Conservation (phyloP, 176 grass and related monocot genomes). For the Carex cristatella region DNA sequence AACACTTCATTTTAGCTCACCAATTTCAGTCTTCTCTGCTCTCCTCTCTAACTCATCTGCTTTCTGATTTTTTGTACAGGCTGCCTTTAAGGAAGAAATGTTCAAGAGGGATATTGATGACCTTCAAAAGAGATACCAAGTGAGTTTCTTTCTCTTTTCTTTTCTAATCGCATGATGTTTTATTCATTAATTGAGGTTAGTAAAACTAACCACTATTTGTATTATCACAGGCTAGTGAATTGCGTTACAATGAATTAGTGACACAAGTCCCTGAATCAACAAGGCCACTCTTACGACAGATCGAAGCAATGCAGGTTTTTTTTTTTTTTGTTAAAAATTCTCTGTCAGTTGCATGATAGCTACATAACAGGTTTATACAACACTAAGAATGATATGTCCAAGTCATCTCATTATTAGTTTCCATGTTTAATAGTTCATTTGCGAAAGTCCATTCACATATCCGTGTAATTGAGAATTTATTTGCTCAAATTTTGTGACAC, state of each 20-base stretch:
- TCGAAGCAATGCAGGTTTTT: slow-evolving; percentile 97
- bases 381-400: background rate
- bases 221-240: slow-evolving; percentile 73
- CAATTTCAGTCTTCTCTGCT: background rate
- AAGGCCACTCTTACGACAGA: slow-evolving; percentile 89
- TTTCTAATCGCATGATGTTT: slow-evolving; percentile 14
- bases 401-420: slow-evolving; percentile 2
- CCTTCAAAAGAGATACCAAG: slow-evolving; percentile 96
- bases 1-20: background rate
- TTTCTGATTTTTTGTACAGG: slow-evolving; percentile 33
- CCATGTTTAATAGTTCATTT: slow-evolving; percentile 13
- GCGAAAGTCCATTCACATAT: background rate
- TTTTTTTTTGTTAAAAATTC: background rate
- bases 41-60: background rate
- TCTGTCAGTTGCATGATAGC: background rate
- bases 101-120: slow-evolving; percentile 85
- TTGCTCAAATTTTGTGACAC: slow-evolving; percentile 2
- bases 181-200: slow-evolving; percentile 3
- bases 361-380: background rate
- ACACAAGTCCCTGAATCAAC: slow-evolving; percentile 99
- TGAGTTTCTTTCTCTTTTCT: slow-evolving; percentile 30
- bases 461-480: background rate
- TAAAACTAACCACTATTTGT: slow-evolving; percentile 10
- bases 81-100: slow-evolving; percentile 93
- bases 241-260: slow-evolving; percentile 95